Conservation (phyloP, 495 filamentous ascomycete genomes). For the Xylaria longipes region DNA sequence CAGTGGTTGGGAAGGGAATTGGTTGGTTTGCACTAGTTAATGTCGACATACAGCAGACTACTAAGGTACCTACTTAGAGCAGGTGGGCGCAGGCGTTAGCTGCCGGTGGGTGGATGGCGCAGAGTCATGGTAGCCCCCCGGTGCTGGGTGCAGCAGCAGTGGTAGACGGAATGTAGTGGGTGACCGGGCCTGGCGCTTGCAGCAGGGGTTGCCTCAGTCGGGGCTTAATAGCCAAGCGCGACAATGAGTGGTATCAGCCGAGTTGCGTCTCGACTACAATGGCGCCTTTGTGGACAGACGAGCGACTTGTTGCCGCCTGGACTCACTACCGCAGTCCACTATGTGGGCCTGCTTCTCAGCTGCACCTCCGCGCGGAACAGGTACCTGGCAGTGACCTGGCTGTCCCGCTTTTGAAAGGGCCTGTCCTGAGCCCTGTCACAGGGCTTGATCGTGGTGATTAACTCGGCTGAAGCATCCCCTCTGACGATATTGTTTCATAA, state of each 20-base stretch:
- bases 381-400: slow-evolving; percentile 15
- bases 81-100: slow-evolving; percentile 25
- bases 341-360: slow-evolving; percentile 8
- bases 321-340: slow-evolving; percentile 10
- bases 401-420: neutral
- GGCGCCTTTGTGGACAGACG: neutral
- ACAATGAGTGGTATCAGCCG: neutral
- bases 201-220: slow-evolving; percentile 13
- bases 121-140: slow-evolving; percentile 12
- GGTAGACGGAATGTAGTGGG: slow-evolving; percentile 2
- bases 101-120: slow-evolving; percentile 21
- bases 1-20: slow-evolving; percentile 26
- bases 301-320: neutral
- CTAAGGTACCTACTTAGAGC: neutral
- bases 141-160: neutral
- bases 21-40: slow-evolving; percentile 11
- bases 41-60: neutral
- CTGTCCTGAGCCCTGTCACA: slow-evolving; percentile 15
- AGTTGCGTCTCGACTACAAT: neutral
- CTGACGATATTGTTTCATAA: slow-evolving; percentile 18
- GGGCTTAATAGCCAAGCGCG: slow-evolving; percentile 14
- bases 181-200: slow-evolving; percentile 17
- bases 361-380: neutral
- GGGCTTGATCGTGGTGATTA: slow-evolving; percentile 10
- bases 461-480: slow-evolving; percentile 16